phyloP scores from a whole-genome alignment of 805 yeast species.

The Pichia californica region DNA sequence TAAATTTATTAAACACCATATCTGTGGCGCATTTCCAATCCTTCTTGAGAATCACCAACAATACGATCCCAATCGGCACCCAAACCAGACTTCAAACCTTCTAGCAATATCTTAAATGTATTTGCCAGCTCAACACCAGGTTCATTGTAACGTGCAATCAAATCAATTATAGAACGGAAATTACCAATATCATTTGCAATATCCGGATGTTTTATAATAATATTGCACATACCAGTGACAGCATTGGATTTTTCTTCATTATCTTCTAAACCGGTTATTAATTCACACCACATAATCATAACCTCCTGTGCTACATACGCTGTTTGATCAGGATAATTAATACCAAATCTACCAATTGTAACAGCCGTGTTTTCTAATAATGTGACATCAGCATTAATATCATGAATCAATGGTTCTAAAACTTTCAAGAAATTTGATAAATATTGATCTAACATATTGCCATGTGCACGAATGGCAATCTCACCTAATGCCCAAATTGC shows the following conservation, averaged over 20 bases:
- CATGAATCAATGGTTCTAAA: slow-evolving; percentile 53
- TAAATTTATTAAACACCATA: slow-evolving; percentile 25
- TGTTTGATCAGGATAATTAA: slow-evolving; percentile 46
- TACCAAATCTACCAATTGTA: slow-evolving; percentile 81
- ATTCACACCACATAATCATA: slow-evolving; percentile 68
- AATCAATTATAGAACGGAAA: slow-evolving; percentile 48
- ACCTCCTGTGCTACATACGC: slow-evolving; percentile 8
- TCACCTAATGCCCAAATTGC: slow-evolving; percentile 95
- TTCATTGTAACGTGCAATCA: slow-evolving; percentile 48
- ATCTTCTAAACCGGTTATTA: slow-evolving; percentile 61
- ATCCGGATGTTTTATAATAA: slow-evolving; percentile 63
- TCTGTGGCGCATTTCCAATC: not conserved
- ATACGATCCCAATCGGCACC: slow-evolving; percentile 32
- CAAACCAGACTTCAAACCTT: slow-evolving; percentile 40
- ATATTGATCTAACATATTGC: slow-evolving; percentile 43
- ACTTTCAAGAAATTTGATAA: slow-evolving; percentile 47
- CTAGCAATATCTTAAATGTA: slow-evolving; percentile 38
- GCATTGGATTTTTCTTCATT: slow-evolving; percentile 87
- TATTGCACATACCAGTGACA: slow-evolving; percentile 74
- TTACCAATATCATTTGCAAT: slow-evolving; percentile 38
- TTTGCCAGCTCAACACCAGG: slow-evolving; percentile 43
- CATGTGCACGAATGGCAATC: slow-evolving; percentile 54
- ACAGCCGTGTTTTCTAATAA: slow-evolving; percentile 85
- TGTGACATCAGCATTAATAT: slow-evolving; percentile 49
- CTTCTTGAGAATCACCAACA: not conserved